Conservation (phyloP, 805 yeast species). For the Kluyveromyces starmeri region DNA sequence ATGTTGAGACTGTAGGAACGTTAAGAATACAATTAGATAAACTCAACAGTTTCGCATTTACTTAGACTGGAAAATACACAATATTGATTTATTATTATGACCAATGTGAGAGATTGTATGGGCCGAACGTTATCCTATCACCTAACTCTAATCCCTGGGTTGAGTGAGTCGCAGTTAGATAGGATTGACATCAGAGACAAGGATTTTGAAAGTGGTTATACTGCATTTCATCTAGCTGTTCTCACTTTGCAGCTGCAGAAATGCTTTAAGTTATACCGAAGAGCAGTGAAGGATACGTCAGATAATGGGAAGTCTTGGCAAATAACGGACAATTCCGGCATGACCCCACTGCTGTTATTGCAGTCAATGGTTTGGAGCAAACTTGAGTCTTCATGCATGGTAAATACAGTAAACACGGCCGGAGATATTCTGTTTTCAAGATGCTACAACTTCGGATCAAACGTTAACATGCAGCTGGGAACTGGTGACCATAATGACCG, state of each 20-base stretch:
- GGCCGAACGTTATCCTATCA: conserved; percentile 4
- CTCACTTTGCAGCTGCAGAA: conserved; percentile 14
- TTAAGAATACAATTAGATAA: too few relatives aligned
- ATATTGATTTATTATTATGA: too few relatives aligned
- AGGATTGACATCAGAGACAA: conserved; percentile 32
- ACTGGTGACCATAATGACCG: conserved; percentile 54
- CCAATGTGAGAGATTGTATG: conserved; percentile 6
- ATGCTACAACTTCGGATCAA: conserved; percentile 49
- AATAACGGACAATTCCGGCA: conserved; percentile 59
- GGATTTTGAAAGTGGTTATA: conserved; percentile 78
- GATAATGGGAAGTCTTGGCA: conserved; percentile 26
- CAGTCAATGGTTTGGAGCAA: conserved; percentile 1
- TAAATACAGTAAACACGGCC: background rate
- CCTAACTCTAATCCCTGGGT: background rate
- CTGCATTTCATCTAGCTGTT: conserved; percentile 61
- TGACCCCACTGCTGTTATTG: conserved; percentile 40
- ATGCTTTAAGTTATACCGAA: conserved; percentile 21
- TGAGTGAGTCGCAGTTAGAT: conserved; percentile 14
- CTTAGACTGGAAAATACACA: too few relatives aligned
- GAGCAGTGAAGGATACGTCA: conserved; percentile 14
- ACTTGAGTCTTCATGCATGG: background rate
- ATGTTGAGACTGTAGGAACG: too few relatives aligned
- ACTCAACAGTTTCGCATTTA: too few relatives aligned
- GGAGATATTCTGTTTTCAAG: background rate
- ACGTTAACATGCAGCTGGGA: conserved; percentile 54